A percentile compares a stretch with the other conserved stretches of the same genome.
phyloP scores from a whole-genome alignment of 2,329 filamentous ascomycete species.

The Pseudocercospora vitis region DNA sequence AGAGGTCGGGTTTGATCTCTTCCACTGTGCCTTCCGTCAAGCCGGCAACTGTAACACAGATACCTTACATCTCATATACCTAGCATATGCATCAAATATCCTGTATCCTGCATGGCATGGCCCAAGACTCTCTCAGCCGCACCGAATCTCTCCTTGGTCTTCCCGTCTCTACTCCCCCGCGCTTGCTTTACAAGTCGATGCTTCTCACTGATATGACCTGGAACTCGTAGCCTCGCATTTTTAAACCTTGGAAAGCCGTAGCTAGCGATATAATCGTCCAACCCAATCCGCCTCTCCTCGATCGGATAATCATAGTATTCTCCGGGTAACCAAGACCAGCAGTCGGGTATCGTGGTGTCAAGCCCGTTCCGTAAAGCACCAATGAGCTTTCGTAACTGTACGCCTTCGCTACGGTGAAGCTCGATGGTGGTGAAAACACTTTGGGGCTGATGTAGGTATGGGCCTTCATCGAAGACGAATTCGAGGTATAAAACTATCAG shows the following conservation, averaged over 20 bases:
- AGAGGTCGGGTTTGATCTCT: too few species aligned
- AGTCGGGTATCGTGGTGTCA: background rate
- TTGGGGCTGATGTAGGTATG: background rate
- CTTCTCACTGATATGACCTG: background rate
- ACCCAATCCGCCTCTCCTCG: too few species aligned
- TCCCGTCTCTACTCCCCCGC: background rate
- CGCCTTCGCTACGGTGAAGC: background rate
- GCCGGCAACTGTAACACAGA: too few species aligned
- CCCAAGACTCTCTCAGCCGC: background rate
- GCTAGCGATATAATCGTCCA: slow-evolving; percentile 3
- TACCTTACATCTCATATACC: background rate
- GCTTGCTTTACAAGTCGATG: background rate
- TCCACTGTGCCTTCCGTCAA: too few species aligned
- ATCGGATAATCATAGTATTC: background rate
- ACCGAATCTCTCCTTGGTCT: slow-evolving; percentile 2
- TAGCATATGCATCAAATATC: slow-evolving; percentile 3
- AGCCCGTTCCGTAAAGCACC: background rate
- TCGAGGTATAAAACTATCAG: background rate
- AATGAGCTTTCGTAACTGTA: background rate
- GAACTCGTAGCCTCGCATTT: background rate
- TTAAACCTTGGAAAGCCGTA: slow-evolving; percentile 1
- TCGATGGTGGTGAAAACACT: background rate
- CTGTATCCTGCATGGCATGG: slow-evolving; percentile 1
- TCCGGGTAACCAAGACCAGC: background rate
- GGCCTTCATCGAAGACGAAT: background rate